These are phyloP conservation scores for Botrytis byssoidea DNA, from an alignment of 2,329 filamentous ascomycete species.

Conservation along the genomic window DNA sequence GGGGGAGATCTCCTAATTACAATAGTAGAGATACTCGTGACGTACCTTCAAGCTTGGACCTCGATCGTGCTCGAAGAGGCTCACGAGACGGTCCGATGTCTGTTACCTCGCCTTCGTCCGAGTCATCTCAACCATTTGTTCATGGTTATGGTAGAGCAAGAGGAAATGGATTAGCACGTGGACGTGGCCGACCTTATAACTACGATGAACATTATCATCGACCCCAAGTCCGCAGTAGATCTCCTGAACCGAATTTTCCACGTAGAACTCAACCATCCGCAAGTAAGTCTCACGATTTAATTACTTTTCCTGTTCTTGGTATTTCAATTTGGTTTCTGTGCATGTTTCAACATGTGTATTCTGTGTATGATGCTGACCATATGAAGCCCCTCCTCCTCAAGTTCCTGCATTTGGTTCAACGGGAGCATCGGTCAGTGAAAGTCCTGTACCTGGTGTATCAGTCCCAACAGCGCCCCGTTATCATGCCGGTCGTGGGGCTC, in stretches of 20 bases:
- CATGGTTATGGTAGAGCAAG: conserved; percentile 52
- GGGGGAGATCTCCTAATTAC: conserved; percentile 66
- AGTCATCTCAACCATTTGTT: conserved; percentile 47
- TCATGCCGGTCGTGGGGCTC: conserved; percentile 13
- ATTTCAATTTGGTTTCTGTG: not conserved
- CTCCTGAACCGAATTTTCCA: conserved; percentile 35
- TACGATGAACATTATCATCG: conserved; percentile 57
- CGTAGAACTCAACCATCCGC: conserved; percentile 47
- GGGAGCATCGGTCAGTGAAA: conserved; percentile 15
- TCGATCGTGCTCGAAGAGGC: conserved; percentile 63
- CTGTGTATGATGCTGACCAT: not conserved
- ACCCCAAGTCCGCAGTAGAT: conserved; percentile 35
- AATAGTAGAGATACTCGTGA: conserved; percentile 52
- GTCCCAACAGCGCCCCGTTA: conserved; percentile 35
- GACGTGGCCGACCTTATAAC: conserved; percentile 46
- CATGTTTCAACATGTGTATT: not conserved
- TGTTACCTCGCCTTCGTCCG: conserved; percentile 68
- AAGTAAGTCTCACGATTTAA: conserved; percentile 28
- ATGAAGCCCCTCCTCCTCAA: conserved; percentile 47
- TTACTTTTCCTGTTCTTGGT: not conserved
- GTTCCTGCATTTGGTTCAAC: conserved; percentile 54
- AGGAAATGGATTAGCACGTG: conserved; percentile 48
- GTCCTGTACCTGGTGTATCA: conserved; percentile 32
- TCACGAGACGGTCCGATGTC: conserved; percentile 73
- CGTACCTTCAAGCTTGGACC: conserved; percentile 61